Evolutionary conservation across 805 yeast genomes (phyloP).

Genomic region (Zygosaccharomyces bailii): DNA sequence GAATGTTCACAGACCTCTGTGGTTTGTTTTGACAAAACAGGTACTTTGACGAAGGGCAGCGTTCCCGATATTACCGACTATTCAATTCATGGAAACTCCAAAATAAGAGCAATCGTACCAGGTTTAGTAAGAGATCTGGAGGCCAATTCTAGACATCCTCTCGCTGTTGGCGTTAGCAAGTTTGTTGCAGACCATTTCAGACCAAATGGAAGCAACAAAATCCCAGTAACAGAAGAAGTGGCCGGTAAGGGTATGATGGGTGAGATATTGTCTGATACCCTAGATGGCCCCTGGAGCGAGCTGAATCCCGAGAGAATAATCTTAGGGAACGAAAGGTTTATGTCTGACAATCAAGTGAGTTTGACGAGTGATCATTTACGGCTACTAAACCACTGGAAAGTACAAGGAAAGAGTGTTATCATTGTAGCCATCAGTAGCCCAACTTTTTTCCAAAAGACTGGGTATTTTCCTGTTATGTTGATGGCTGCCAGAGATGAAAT

Average conservation of each 20-base stretch:
- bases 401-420: slow-evolving; percentile 60
- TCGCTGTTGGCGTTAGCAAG: slow-evolving; percentile 54
- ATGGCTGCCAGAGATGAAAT: slow-evolving; percentile 61
- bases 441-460: slow-evolving; percentile 29
- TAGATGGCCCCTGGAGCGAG: slow-evolving; percentile 33
- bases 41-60: slow-evolving; percentile 67
- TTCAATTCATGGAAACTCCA: slow-evolving; percentile 27
- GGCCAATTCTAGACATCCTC: slow-evolving; percentile 62
- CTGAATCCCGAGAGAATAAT: slow-evolving; percentile 39
- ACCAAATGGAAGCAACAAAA: slow-evolving; percentile 32
- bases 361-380: slow-evolving; percentile 37
- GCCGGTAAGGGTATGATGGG: slow-evolving; percentile 63
- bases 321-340: slow-evolving; percentile 60
- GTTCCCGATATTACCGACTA: slow-evolving; percentile 54
- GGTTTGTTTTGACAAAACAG: slow-evolving; percentile 76
- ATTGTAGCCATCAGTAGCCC: slow-evolving; percentile 46
- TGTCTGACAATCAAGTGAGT: slow-evolving; percentile 45
- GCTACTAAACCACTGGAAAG: slow-evolving; percentile 52
- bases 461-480: slow-evolving; percentile 43
- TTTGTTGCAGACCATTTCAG: slow-evolving; percentile 34
- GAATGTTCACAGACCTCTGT: slow-evolving; percentile 63
- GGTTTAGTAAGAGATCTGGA: slow-evolving; percentile 61
- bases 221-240: slow-evolving; percentile 49
- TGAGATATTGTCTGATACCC: slow-evolving; percentile 29
- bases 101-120: slow-evolving; percentile 20